Base-by-base conservation (phyloP, 1,284 basidiomycete genomes). In the Irpex sp. region DNA sequence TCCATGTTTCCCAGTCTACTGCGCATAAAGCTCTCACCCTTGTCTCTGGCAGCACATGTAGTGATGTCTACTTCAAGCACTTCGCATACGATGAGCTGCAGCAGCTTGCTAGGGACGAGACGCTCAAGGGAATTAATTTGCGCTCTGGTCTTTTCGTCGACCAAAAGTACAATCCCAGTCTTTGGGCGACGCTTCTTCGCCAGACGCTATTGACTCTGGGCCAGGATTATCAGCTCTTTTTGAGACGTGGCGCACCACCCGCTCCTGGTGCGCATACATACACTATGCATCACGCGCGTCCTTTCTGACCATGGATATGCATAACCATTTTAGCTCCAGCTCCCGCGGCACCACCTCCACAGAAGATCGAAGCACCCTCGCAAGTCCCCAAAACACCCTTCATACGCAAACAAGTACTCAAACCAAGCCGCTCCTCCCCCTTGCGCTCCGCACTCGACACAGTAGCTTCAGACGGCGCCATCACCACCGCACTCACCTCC, bases 81-180 rank as follows among this genome's bases (percentile, higher is more conserved):
- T 82, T 83, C 61, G 85, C 86, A 0, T 85, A 82, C 61, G 73
- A 77, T 0, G 86, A 88, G 63, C 74, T 89, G 42, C 69, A 69
- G 3, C 74, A 77, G 1, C 67, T 86, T 10, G 77, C 82, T 1
- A 66, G 72, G 12, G 80, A 80, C 35, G 72, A 77, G 14, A 74
- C 76, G 3, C 57, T 77, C 0, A 63, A 73, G 4, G 79, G 78
- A 0, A 69, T 73, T 12, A 67, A 78, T 0, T 64, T 78, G 39
- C 79, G 90, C 6, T 77, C 80, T 1, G 79, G 81, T 0, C 72
- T 93, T 1, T 91, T 91, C 67, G 80, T 78, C 1, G 89, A 92
- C 67, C 86, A 89, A 68, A 88, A 86, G 66, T 81, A 83, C 53
- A 80, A 77, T 23, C 86, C 86, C 0, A 84, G 75, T 58, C 70